phyloP scores from a whole-genome alignment of 306 rosid species.

The Fagus sylvatica region DNA sequence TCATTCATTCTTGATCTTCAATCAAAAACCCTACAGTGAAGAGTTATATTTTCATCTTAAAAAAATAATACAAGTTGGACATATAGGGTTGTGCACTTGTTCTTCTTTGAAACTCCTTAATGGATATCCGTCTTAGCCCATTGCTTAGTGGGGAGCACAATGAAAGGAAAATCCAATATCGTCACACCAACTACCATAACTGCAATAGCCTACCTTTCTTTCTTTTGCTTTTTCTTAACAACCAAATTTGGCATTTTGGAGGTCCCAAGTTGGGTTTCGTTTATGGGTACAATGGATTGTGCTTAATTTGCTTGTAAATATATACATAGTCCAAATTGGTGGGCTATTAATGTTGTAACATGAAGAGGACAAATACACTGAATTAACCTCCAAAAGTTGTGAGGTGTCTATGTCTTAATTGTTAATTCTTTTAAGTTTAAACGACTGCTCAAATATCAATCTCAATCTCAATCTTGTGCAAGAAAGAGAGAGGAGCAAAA shows the following conservation, averaged over 20 bases:
- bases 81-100: neutral
- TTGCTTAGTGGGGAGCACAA: conserved; percentile 23
- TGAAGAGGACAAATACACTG: conserved; percentile 2
- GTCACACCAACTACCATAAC: conserved; percentile 6
- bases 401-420: neutral
- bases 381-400: neutral
- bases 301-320: neutral
- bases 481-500: neutral
- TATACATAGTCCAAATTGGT: neutral
- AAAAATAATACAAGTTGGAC: neutral
- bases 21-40: conserved; percentile 6
- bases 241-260: neutral
- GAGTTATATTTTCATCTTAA: conserved; percentile 14
- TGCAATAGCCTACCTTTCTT: neutral
- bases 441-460: neutral
- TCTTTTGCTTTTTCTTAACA: neutral
- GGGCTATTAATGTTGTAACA: neutral
- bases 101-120: neutral
- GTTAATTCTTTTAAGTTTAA: neutral
- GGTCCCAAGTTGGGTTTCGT: neutral
- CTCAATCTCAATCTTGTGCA: neutral
- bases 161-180: conserved; percentile 3
- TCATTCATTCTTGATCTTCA: conserved; percentile 14
- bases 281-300: neutral
- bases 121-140: neutral